phyloP scores from a whole-genome alignment of 2,329 filamentous ascomycete species.

The Pseudocercospora macadamiae region DNA sequence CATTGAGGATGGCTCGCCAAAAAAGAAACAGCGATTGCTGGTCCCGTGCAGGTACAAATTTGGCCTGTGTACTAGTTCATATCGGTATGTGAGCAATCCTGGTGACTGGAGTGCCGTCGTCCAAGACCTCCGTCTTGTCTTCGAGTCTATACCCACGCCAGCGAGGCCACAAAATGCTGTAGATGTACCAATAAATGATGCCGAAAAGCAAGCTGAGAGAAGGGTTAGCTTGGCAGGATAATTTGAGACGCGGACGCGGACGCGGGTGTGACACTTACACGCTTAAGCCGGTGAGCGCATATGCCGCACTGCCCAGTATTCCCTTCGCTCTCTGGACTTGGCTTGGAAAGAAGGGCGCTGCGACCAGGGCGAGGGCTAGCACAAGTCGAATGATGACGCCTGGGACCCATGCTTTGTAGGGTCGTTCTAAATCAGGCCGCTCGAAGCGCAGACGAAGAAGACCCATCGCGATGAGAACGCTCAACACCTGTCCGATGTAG shows the following conservation, averaged over 20 bases:
- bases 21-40: too few relatives aligned
- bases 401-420: conserved; percentile 66
- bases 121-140: conserved; percentile 61
- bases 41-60: too few relatives aligned
- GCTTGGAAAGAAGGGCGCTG: conserved; percentile 64
- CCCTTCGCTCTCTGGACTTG: conserved; percentile 50
- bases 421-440: conserved; percentile 62
- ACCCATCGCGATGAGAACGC: conserved; percentile 60
- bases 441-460: conserved; percentile 63
- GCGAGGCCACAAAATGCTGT: conserved; percentile 63
- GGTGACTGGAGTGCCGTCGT: conserved; percentile 69
- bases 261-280: conserved; percentile 50
- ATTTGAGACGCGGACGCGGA: too few relatives aligned
- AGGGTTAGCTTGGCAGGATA: conserved; percentile 26
- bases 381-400: conserved; percentile 61
- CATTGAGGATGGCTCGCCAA: too few relatives aligned
- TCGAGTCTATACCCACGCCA: conserved; percentile 64
- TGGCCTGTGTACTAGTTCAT: background rate
- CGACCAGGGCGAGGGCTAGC: conserved; percentile 59
- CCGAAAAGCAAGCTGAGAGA: conserved; percentile 58
- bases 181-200: conserved; percentile 69
- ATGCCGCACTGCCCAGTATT: conserved; percentile 56
- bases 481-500: conserved; percentile 66
- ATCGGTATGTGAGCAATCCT: conserved; percentile 34
- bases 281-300: conserved; percentile 56